Evolutionary conservation across 225 moss, liverwort and hornwort species (phyloP).

Genomic region (Anthoceros angustus): DNA sequence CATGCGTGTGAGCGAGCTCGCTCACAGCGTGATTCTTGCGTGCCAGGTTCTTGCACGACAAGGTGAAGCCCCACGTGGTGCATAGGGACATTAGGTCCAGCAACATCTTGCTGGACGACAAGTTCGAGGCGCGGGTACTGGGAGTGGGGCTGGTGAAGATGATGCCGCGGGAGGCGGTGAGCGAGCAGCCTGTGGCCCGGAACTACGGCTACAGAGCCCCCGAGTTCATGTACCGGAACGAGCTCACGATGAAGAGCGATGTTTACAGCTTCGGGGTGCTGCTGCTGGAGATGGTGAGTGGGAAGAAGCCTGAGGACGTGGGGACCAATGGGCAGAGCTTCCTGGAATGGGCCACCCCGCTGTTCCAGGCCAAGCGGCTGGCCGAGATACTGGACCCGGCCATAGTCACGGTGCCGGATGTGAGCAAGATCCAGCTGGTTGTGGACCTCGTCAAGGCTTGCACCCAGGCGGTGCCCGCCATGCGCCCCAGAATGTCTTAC

Average conservation of each 20-base stretch:
- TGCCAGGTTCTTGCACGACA: slow-evolving; percentile 77
- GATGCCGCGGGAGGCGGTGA: slow-evolving; percentile 47
- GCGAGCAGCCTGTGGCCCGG: slow-evolving; percentile 66
- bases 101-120: slow-evolving; percentile 67
- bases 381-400: slow-evolving; percentile 58
- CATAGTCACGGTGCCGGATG: slow-evolving; percentile 45
- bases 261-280: slow-evolving; percentile 90
- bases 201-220: slow-evolving; percentile 84
- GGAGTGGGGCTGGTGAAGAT: slow-evolving; percentile 76
- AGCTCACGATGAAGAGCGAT: slow-evolving; percentile 82
- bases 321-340: slow-evolving; percentile 60
- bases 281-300: slow-evolving; percentile 73
- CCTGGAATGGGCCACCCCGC: slow-evolving; percentile 85
- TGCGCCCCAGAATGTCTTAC: slow-evolving; percentile 86
- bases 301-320: slow-evolving; percentile 61
- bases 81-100: slow-evolving; percentile 71
- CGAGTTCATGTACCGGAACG: slow-evolving; percentile 75
- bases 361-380: slow-evolving; percentile 77
- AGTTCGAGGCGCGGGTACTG: slow-evolving; percentile 56
- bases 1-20: too few species aligned
- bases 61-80: slow-evolving; percentile 81
- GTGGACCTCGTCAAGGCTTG: slow-evolving; percentile 74
- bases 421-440: slow-evolving; percentile 60
- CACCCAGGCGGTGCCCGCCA: slow-evolving; percentile 82
- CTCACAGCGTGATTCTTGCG: too few species aligned